Base-by-base conservation (phyloP, 768 basidiomycete species). In the Phylloporus sp. region DNA sequence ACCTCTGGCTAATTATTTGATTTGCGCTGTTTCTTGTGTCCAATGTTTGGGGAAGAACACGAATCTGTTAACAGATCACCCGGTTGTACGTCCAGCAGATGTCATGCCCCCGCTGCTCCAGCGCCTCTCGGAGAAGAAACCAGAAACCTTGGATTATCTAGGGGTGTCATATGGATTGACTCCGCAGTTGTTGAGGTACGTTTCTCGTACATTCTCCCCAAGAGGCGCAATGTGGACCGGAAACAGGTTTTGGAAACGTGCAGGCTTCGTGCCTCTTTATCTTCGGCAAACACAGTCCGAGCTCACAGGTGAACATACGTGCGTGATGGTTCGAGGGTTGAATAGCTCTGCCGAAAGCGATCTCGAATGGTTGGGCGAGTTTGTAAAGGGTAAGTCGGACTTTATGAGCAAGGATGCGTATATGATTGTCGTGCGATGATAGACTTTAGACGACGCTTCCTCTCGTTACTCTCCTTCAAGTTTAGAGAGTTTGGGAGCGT, bases 131-230 rank as follows among this genome's bases (percentile, higher is more conserved):
- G 95, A 97, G 65, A 80, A 88, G 28, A 89, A 86, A 67, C 95
- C 95, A 0, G 94, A 97, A 64, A 76, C 71, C 27, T 76, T 99
- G 22, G 95, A 98, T 69, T 99, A 95, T 63, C 76, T 99, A 6
- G 95, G 97, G 40, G 95, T 97, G 3, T 95, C 93, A 13, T 99
- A 95, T 65, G 97, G 97, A 6, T 74, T 99, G 45, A 97, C 95
- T 0, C 80, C 90, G 6, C 85, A 81, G 56, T 76, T 98, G 1
- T 78, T 98, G 35, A 76, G 87, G 86, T 86, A 44, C 13, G 72
- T 58, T 5, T 11, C 6, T 26, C 26, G 16, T n/a, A n/a, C n/a
- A 9, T n/a, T n/a, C 16, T 5, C 24, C 16, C 16, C 6, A n/a
- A 24, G 26, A 10, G 2, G 40, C n/a, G n/a, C 41, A 8, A 47